Base-by-base conservation (phyloP, 768 basidiomycete genomes). In the Mycena indigotica region DNA sequence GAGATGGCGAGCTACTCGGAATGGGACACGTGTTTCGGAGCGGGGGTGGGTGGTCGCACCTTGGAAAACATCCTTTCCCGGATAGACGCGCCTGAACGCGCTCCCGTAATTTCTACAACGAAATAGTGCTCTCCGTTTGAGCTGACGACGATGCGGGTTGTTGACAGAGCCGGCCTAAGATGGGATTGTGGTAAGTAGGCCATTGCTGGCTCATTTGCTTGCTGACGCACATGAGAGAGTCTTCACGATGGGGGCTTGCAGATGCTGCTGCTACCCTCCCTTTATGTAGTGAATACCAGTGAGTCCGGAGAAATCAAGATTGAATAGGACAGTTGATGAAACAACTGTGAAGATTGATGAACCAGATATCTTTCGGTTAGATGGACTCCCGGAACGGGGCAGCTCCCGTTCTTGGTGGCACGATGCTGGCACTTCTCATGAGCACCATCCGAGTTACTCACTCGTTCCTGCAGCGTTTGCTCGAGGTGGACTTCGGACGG, bases 81-180 rank as follows among this genome's bases (percentile, higher is more conserved):
- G 62, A 82, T 76, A 59, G 66, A 76, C 45, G 70, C 67, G 28
- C 80, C 81, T 60, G 75, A 73, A 15, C 71, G 69, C 28, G 78
- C 80, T 25, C 79, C 79, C 21, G 77, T 78, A 21, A 81, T 67
- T 52, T 82, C 80, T 23, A 82, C 77, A 52, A 80, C 76, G 41
- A 73, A 67, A 63, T 82, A 82, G 56, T 80, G 76, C 67, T 81
- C 78, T 23, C 74, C 77, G 55, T 81, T 80, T n/a, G 74, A 76
- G 56, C 75, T 80, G 51, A 76, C 79, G 51, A 82, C 75, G 28
- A 82, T 72, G 52, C 77, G 78, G 19, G 78, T 75, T 40, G 73
- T 67, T 3, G 75, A 56, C 41, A 77, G 68, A 30, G 70, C 69
- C 21, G 66, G 58, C 61, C 70, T 70, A 53, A 35, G 23, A 29